Percentiles rank a stretch among this genome's conserved stretches.
phyloP scores from a whole-genome alignment of 352 stramenopile genomes.

The Elongisporangium prolatum region DNA sequence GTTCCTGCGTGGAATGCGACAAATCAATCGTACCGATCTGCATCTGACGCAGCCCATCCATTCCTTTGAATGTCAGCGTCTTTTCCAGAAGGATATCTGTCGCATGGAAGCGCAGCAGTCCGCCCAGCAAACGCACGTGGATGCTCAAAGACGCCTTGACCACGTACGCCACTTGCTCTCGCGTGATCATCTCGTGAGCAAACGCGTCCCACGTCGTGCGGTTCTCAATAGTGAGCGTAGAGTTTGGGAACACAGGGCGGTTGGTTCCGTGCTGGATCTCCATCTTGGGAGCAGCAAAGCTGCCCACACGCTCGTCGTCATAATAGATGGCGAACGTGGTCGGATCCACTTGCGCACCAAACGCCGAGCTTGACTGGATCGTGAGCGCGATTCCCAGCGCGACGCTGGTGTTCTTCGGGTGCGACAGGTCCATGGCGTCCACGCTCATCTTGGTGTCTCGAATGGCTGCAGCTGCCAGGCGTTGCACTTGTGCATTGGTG shows the following conservation, averaged over 20 bases:
- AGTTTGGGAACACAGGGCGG: slow-evolving; percentile 33
- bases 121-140: slow-evolving; percentile 42
- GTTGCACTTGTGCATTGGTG: slow-evolving; percentile 43
- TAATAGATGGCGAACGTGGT: slow-evolving; percentile 53
- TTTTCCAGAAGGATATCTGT: slow-evolving; percentile 46
- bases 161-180: slow-evolving; percentile 31
- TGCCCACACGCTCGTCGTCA: slow-evolving; percentile 25
- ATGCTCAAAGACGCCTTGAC: slow-evolving; percentile 47
- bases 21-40: slow-evolving; percentile 58
- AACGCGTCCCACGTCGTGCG: slow-evolving; percentile 58
- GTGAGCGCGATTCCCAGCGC: slow-evolving; percentile 45
- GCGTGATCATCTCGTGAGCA: slow-evolving; percentile 61
- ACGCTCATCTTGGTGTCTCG: slow-evolving; percentile 54
- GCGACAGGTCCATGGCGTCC: slow-evolving; percentile 49
- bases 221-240: slow-evolving; percentile 52
- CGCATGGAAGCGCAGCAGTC: slow-evolving; percentile 44
- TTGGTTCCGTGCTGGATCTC: slow-evolving; percentile 44
- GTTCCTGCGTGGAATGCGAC: slow-evolving; percentile 46
- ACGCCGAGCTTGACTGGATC: slow-evolving; percentile 45
- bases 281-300: slow-evolving; percentile 47
- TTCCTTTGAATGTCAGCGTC: slow-evolving; percentile 48
- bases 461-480: slow-evolving; percentile 55
- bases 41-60: slow-evolving; percentile 61
- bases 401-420: slow-evolving; percentile 24
- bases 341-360: slow-evolving; percentile 38